Evolutionary conservation across 2,329 filamentous ascomycete genomes (phyloP), one percentile per base, ranked within the genome.

Genomic region (Cladosporium phlei): DNA sequence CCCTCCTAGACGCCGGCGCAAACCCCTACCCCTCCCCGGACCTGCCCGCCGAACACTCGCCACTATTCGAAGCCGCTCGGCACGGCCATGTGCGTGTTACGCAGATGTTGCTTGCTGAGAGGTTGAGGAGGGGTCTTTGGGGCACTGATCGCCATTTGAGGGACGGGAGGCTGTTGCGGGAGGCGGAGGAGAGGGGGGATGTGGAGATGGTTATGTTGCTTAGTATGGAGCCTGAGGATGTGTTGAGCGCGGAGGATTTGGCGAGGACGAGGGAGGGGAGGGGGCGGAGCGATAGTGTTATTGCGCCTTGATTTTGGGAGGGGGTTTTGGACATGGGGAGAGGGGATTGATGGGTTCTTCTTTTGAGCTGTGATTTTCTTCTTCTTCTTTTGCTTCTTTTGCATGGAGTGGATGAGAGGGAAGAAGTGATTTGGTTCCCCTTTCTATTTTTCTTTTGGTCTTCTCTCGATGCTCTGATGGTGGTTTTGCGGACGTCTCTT

Each of bases 101-200:
- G 32, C 42, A 45, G 42, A 14, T 45, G 32, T 19, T 45, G 16
- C 32, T 45, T 20, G 42, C 42, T 2, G 42, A 45, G 32, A 9
- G 42, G 11, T n/a, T 45, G 32, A 35, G 42, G 30, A 20, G 42
- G 5, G 42, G 42, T n/a, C 42, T 45, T 11, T 45, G 42, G 42
- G 42, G 42, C 17, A 16, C 14, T 10, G 42, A 45, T 17, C 32
- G 42, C 11, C 42, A 45, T 28, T 37, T 45, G 32, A 24, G 24
- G 6, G 42, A 45, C 10, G 42, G 42, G 1, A 7, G 42, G 7
- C 24, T 45, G 22, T 14, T 45, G 42, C 20, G 42, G 24, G 42
- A 45, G 42, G 42, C 42, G 8, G 42, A 45, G 32, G 42, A 45
- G 42, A 37, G 42, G 17, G 42, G 42, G 16, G 42, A 45, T 12